phyloP scores from a whole-genome alignment of 2,329 filamentous ascomycete genomes.

The Scortechinia acanthostroma region DNA sequence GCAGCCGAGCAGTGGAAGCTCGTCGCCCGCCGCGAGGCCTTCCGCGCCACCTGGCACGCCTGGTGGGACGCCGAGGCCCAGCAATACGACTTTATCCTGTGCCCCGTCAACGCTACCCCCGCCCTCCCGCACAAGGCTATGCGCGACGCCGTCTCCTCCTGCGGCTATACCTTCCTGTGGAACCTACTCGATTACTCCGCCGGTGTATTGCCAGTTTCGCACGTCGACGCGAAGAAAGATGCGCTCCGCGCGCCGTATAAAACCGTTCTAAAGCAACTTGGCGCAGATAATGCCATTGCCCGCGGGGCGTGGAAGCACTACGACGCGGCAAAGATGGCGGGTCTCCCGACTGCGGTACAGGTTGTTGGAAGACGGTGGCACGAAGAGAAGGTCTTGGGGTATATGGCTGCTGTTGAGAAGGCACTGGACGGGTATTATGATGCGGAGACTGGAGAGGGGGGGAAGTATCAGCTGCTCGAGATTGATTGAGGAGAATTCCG shows the following conservation, averaged over 20 bases:
- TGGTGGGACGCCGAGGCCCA: conserved; percentile 6
- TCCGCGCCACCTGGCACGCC: conserved; percentile 10
- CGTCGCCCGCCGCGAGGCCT: conserved; percentile 9
- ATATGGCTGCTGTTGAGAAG: conserved; percentile 18
- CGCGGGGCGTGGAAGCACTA: conserved; percentile 11
- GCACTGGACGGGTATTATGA: conserved; percentile 10
- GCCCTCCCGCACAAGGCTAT: conserved; percentile 32
- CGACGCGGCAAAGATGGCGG: conserved; percentile 33
- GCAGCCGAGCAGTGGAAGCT: conserved; percentile 5
- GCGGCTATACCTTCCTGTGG: conserved; percentile 45
- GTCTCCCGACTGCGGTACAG: conserved; percentile 41
- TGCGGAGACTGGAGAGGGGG: not conserved
- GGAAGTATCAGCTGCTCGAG: not conserved
- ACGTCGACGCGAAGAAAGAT: conserved; percentile 31
- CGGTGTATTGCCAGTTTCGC: conserved; percentile 36
- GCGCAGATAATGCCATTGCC: conserved; percentile 7
- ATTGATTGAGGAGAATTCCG: no score
- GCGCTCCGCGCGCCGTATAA: conserved; percentile 20
- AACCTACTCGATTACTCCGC: conserved; percentile 45
- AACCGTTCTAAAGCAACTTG: conserved; percentile 33
- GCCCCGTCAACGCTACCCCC: conserved; percentile 34
- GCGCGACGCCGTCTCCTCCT: conserved; percentile 28
- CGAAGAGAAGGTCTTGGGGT: conserved; percentile 41
- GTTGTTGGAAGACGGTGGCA: conserved; percentile 41
- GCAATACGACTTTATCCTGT: conserved; percentile 38